phyloP scores from a whole-genome alignment of 2,329 filamentous ascomycete species.

The Calonectria multiphialidica region DNA sequence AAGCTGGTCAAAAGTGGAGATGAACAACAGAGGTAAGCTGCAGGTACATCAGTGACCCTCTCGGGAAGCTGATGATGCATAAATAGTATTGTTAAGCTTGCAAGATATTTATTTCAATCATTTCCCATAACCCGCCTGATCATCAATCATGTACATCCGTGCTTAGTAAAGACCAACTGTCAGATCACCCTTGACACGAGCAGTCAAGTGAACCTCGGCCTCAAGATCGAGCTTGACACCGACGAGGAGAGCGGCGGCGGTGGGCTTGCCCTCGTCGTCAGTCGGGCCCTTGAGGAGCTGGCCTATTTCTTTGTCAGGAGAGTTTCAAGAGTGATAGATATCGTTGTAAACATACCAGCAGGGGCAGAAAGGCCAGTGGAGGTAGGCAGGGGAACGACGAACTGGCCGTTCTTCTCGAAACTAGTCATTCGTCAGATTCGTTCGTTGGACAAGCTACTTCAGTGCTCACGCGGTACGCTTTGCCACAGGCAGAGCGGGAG shows the following conservation, averaged over 20 bases:
- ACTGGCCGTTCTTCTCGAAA: slow-evolving; percentile 2
- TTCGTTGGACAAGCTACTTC: neutral
- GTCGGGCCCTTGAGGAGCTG: neutral
- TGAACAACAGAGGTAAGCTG: neutral
- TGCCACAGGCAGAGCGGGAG: neutral
- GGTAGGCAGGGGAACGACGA: slow-evolving; percentile 1
- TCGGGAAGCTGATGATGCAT: neutral
- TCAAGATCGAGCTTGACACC: neutral
- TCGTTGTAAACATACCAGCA: neutral
- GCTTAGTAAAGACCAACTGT: neutral
- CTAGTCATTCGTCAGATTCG: neutral
- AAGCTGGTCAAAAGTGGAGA: neutral
- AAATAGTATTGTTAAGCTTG: neutral
- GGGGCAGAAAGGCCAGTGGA: neutral
- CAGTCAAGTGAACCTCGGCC: slow-evolving; percentile 4
- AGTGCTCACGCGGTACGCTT: slow-evolving; percentile 1
- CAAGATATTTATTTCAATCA: neutral
- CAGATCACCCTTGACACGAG: slow-evolving; percentile 4
- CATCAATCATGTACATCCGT: neutral
- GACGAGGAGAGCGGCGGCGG: neutral
- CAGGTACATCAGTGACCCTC: neutral
- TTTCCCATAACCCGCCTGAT: neutral
- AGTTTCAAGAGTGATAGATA: too few species aligned
- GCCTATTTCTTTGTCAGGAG: neutral
- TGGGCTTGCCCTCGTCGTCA: neutral